phyloP scores from a whole-genome alignment of 176 grass and related monocot species.

The Pontederia paniculata region DNA sequence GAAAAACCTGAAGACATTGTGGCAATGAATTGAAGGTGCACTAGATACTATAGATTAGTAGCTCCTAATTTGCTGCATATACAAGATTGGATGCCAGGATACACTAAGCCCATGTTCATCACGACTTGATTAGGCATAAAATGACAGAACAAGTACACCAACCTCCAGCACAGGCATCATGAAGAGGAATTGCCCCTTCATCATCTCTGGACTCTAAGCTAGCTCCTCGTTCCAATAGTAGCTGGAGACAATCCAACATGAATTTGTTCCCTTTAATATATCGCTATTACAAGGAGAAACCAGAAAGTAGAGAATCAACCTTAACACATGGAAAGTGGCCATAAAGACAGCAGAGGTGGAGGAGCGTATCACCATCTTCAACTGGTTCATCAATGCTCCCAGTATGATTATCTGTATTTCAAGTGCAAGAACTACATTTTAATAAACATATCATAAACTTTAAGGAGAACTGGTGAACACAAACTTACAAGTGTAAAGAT shows the following conservation, averaged over 20 bases:
- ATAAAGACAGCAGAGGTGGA: constrained; percentile 95
- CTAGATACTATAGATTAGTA: neutral
- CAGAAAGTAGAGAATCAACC: constrained; percentile 34
- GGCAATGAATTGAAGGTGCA: neutral
- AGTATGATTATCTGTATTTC: constrained; percentile 41
- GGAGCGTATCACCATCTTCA: constrained; percentile 95
- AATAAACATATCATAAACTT: neutral
- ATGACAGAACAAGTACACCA: constrained; percentile 4
- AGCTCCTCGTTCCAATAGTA: constrained; percentile 62
- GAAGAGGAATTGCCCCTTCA: constrained; percentile 90
- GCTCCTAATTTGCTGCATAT: neutral
- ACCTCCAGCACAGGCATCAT: constrained; percentile 97
- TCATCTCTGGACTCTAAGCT: constrained; percentile 89
- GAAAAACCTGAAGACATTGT: constrained; percentile 39
- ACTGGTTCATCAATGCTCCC: constrained; percentile 90
- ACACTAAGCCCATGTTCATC: constrained; percentile 1
- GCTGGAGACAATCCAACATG: constrained; percentile 24
- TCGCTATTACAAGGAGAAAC: neutral
- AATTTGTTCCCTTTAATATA: neutral
- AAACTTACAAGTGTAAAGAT: too few relatives aligned
- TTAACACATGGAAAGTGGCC: constrained; percentile 82
- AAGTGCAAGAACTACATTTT: constrained; percentile 7
- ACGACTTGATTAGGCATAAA: neutral
- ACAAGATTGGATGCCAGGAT: constrained; percentile 2
- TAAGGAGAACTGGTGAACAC: too few relatives aligned